Evolutionary conservation across 2,329 filamentous ascomycete species (phyloP).

Genomic region (Didymella segeticola): DNA sequence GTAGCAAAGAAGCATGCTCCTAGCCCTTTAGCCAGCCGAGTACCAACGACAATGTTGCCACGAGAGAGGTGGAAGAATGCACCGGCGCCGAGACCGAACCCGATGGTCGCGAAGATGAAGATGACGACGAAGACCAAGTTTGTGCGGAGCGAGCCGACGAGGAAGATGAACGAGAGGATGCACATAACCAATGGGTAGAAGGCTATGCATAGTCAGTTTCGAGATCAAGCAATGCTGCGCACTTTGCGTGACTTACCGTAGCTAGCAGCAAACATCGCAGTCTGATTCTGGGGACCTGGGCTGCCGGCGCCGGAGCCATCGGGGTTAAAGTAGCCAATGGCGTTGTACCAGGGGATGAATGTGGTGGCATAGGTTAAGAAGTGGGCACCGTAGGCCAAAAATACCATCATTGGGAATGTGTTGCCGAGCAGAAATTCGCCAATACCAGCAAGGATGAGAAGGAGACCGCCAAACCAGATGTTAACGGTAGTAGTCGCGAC

Average conservation of each 20-base stretch:
- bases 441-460: conserved; percentile 21
- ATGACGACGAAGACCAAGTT: conserved; percentile 27
- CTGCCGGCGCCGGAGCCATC: conserved; percentile 24
- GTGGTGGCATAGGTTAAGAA: conserved; percentile 24
- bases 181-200: conserved; percentile 25
- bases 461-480: conserved; percentile 23
- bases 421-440: conserved; percentile 24
- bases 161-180: conserved; percentile 25
- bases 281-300: conserved; percentile 19
- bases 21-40: conserved; percentile 12
- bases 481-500: conserved; percentile 19
- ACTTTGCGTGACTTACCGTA: conserved; percentile 13
- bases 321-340: conserved; percentile 25
- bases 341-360: conserved; percentile 22
- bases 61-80: conserved; percentile 21
- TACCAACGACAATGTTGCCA: conserved; percentile 11
- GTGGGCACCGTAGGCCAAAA: conserved; percentile 25
- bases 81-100: conserved; percentile 24
- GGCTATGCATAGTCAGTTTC: conserved; percentile 7
- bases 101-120: conserved; percentile 23
- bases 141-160: conserved; percentile 22
- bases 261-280: conserved; percentile 17
- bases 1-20: conserved; percentile 26
- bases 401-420: conserved; percentile 27
- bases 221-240: background rate